phyloP scores from a whole-genome alignment of 1,284 basidiomycete genomes.

The Apiotrichum laibachii region DNA sequence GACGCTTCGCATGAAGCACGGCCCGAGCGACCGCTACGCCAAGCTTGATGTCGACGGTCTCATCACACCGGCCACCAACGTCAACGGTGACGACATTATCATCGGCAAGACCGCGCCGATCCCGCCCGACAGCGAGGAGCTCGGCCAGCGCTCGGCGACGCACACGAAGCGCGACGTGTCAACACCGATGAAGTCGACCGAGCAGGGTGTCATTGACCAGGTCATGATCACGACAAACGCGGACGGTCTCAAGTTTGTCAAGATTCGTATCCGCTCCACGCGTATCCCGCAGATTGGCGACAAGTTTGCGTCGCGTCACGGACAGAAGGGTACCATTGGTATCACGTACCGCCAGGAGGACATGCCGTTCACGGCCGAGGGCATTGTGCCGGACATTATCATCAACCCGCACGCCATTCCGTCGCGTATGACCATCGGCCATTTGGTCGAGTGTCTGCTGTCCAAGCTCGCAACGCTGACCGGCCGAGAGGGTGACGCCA shows the following conservation, averaged over 20 bases:
- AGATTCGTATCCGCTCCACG: constrained; percentile 92
- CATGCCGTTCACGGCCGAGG: constrained; percentile 98
- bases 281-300: constrained; percentile 97
- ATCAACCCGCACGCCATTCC: constrained; percentile 99
- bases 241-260: constrained; percentile 97
- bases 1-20: constrained; percentile 94
- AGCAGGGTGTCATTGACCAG: constrained; percentile 96
- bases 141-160: constrained; percentile 86
- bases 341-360: constrained; percentile 99
- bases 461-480: constrained; percentile 95
- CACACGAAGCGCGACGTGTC: constrained; percentile 94
- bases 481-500: constrained; percentile 96
- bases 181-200: constrained; percentile 95
- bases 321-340: constrained; percentile 99
- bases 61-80: constrained; percentile 91
- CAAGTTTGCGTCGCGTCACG: constrained; percentile 99
- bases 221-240: constrained; percentile 94
- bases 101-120: constrained; percentile 99
- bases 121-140: constrained; percentile 92
- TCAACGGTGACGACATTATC: constrained; percentile 96
- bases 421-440: constrained; percentile 99
- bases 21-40: constrained; percentile 75
- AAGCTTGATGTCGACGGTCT: constrained; percentile 96
- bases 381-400: constrained; percentile 93
- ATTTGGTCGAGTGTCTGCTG: constrained; percentile 96